phyloP scores from a whole-genome alignment of 2,329 filamentous ascomycete species.

The Epichloe amarillans region DNA sequence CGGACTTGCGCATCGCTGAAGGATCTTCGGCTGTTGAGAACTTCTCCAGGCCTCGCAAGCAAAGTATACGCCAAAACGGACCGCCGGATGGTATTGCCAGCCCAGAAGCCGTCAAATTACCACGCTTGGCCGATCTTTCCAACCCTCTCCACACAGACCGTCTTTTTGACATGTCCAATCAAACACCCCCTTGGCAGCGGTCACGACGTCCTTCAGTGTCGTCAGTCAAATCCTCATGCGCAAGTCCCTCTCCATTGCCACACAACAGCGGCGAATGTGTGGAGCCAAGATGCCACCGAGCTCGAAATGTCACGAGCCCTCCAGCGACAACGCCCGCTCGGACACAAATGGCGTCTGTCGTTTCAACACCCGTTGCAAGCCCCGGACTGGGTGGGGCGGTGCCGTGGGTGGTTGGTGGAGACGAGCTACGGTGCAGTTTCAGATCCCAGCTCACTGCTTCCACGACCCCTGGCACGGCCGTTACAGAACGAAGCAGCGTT shows the following conservation, averaged over 20 bases:
- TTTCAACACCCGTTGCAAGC: conserved; percentile 20
- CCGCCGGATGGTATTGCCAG: conserved; percentile 1
- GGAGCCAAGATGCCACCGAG: conserved; percentile 19
- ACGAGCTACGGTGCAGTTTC: conserved; percentile 42
- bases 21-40: conserved; percentile 33
- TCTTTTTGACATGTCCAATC: conserved; percentile 16
- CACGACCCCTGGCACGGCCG: conserved; percentile 43
- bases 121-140: conserved; percentile 13
- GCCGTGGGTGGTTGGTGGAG: conserved; percentile 36
- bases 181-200: conserved; percentile 26
- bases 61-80: conserved; percentile 33
- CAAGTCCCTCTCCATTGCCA: conserved; percentile 29
- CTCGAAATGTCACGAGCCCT: conserved; percentile 15
- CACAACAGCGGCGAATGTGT: conserved; percentile 28
- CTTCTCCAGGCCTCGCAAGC: conserved; percentile 46
- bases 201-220: conserved; percentile 33
- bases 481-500: conserved; percentile 76
- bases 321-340: conserved; percentile 14
- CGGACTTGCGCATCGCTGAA: conserved; percentile 23
- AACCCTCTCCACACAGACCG: conserved; percentile 15
- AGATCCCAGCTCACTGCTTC: conserved; percentile 42
- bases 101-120: conserved; percentile 18
- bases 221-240: conserved; percentile 32
- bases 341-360: conserved; percentile 15
- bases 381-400: conserved; percentile 19